These are phyloP conservation scores for Lentinula boryana DNA, from an alignment of 768 basidiomycete genomes.

Conservation along the genomic window DNA sequence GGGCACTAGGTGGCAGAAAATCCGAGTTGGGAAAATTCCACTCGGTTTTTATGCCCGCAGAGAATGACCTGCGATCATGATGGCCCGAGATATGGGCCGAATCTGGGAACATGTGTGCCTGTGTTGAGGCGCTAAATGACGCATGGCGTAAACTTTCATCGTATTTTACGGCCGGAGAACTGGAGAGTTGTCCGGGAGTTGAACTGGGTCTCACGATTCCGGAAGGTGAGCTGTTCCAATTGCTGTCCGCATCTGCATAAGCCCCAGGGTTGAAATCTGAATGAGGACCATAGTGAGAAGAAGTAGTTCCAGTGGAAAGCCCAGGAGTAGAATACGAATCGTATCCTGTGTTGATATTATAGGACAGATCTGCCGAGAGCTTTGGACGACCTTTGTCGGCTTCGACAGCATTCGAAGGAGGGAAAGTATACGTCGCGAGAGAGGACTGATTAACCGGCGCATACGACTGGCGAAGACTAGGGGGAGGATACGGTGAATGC, in stretches of 20 bases:
- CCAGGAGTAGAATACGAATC: conserved; percentile 46
- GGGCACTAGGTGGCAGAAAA: conserved; percentile 39
- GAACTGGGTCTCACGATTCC: conserved; percentile 65
- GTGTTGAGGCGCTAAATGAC: conserved; percentile 54
- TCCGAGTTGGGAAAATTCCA: conserved; percentile 65
- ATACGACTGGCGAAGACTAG: conserved; percentile 41
- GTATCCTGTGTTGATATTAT: conserved; percentile 33
- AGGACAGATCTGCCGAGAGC: conserved; percentile 41
- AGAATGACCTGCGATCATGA: conserved; percentile 49
- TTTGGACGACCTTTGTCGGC: conserved; percentile 37
- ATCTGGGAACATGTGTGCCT: conserved; percentile 59
- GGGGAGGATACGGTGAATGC: conserved; percentile 51
- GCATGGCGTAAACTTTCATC: conserved; percentile 67
- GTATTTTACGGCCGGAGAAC: conserved; percentile 50
- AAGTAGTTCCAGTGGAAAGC: conserved; percentile 38
- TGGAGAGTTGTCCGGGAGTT: conserved; percentile 53
- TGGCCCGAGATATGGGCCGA: conserved; percentile 70
- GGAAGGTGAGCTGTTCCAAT: conserved; percentile 50
- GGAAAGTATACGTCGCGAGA: conserved; percentile 52
- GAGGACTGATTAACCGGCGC: conserved; percentile 26
- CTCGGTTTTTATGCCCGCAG: conserved; percentile 53
- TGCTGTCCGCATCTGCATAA: conserved; percentile 45
- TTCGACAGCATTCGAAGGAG: conserved; percentile 35
- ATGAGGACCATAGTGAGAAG: conserved; percentile 40
- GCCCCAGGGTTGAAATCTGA: conserved; percentile 43